Evolutionary conservation across 2,329 filamentous ascomycete genomes (phyloP).

Genomic region (Ophiostoma novo-ulmi): DNA sequence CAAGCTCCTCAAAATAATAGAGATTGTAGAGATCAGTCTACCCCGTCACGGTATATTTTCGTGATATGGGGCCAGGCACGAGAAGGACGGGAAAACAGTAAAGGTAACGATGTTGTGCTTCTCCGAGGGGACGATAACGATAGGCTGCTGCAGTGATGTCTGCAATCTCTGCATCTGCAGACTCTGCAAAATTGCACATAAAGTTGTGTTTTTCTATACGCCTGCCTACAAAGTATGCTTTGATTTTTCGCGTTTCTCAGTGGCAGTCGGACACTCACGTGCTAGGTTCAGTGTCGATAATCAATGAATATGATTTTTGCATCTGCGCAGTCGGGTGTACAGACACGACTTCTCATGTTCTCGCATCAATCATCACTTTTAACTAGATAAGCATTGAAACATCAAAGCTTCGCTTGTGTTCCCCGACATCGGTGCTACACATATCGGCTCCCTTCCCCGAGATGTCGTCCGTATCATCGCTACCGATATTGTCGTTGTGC

Average conservation of each 20-base stretch:
- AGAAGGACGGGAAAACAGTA: background rate
- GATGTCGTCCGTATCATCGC: background rate
- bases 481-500: background rate
- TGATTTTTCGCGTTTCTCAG: background rate
- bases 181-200: background rate
- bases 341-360: background rate
- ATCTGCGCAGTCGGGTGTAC: background rate
- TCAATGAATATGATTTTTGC: background rate
- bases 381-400: background rate
- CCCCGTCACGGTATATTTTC: conserved; percentile 23
- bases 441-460: background rate
- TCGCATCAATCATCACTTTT: too few species aligned
- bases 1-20: conserved; percentile 5
- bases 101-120: background rate
- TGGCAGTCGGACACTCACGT: background rate
- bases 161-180: background rate
- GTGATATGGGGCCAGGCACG: conserved; percentile 21
- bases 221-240: background rate
- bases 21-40: background rate
- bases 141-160: background rate
- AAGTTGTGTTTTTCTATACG: background rate
- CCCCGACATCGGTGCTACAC: background rate
- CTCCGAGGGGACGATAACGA: conserved; percentile 10
- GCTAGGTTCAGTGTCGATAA: background rate
- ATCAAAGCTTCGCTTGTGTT: background rate